A percentile compares a stretch with the other conserved stretches of the same genome.
These are phyloP conservation scores for Schoenoplectus tabernaemontani DNA, from an alignment of 202 grass and related monocot genomes.

Conservation along the genomic window DNA sequence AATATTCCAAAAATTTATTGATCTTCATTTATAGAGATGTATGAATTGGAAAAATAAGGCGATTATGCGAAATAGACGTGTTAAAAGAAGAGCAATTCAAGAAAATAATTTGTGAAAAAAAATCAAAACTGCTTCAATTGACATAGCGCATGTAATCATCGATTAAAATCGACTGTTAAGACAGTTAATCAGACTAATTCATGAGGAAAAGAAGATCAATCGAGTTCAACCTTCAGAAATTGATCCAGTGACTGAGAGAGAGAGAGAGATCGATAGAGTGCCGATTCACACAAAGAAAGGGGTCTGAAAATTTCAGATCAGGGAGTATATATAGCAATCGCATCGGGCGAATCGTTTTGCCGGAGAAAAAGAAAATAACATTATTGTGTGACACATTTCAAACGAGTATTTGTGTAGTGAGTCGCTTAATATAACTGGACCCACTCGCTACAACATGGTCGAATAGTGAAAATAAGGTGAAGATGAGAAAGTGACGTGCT, in stretches of 20 bases:
- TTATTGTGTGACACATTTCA: background rate
- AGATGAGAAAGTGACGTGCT: background rate
- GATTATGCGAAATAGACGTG: background rate
- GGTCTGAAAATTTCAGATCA: constrained; percentile 6
- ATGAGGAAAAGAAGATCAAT: background rate
- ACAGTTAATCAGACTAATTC: constrained; percentile 5
- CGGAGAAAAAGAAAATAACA: background rate
- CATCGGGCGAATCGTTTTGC: background rate
- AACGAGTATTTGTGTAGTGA: background rate
- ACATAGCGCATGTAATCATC: background rate
- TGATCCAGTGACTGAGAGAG: constrained; percentile 5
- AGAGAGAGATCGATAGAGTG: background rate
- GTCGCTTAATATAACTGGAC: background rate
- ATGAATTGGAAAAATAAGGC: background rate
- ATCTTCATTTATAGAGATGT: background rate
- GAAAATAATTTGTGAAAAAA: background rate
- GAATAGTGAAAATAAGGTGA: background rate
- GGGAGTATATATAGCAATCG: constrained; percentile 17
- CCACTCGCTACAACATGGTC: background rate
- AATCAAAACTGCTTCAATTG: background rate
- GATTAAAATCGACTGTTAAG: background rate
- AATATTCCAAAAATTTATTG: background rate
- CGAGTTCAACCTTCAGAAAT: constrained; percentile 6
- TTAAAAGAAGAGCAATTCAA: background rate
- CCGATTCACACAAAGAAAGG: constrained; percentile 8